phyloP scores from a whole-genome alignment of 2,329 filamentous ascomycete species.

The Aureobasidium sp. region DNA sequence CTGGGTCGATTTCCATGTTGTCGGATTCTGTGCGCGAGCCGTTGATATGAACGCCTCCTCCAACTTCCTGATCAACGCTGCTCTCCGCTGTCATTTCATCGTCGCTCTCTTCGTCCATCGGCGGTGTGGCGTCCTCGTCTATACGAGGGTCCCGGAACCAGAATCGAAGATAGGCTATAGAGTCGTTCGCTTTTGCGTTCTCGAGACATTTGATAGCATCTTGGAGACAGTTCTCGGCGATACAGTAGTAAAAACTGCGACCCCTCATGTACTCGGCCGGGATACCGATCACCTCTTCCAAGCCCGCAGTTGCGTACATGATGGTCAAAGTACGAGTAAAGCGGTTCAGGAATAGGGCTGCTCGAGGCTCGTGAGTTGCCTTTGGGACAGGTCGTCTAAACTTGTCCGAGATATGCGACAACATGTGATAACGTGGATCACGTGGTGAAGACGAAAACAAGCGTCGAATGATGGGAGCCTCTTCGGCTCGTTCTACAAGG shows the following conservation, averaged over 20 bases:
- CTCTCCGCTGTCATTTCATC: constrained; percentile 40
- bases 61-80: constrained; percentile 39
- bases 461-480: constrained; percentile 68
- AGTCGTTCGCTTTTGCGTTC: constrained; percentile 81
- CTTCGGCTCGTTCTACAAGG: constrained; percentile 61
- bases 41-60: constrained; percentile 36
- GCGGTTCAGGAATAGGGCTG: constrained; percentile 75
- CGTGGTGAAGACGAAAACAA: constrained; percentile 73
- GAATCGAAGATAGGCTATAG: constrained; percentile 81
- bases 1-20: constrained; percentile 19
- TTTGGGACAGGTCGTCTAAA: constrained; percentile 52
- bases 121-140: constrained; percentile 39
- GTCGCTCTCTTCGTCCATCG: constrained; percentile 35
- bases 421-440: constrained; percentile 83
- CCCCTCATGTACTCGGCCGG: constrained; percentile 59
- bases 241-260: constrained; percentile 81
- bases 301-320: constrained; percentile 76
- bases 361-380: constrained; percentile 63
- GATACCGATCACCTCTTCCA: constrained; percentile 67
- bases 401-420: constrained; percentile 74
- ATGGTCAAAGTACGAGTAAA: constrained; percentile 75
- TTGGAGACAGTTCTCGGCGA: constrained; percentile 64
- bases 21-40: constrained; percentile 27
- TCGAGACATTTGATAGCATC: constrained; percentile 74
- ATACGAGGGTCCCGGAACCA: constrained; percentile 68